Evolutionary conservation across 2,329 filamentous ascomycete species (phyloP).

Genomic region (Trichoderma asperellum): DNA sequence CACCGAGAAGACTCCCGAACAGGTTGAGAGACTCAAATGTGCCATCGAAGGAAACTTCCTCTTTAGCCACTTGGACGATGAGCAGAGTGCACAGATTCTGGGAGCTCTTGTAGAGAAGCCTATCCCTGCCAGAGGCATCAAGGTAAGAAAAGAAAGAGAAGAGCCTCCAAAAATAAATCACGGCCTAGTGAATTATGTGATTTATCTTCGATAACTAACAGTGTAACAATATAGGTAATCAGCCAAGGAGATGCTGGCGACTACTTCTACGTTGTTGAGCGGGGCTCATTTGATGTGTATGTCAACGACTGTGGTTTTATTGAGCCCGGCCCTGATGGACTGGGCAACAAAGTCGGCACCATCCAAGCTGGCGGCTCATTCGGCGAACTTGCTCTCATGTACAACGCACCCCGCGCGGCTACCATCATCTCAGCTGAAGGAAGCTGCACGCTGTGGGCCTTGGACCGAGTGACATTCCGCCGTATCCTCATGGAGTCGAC

Average conservation of each 20-base stretch:
- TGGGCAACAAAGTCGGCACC: constrained; percentile 79
- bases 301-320: constrained; percentile 79
- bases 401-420: constrained; percentile 93
- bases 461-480: constrained; percentile 95
- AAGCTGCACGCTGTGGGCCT: constrained; percentile 83
- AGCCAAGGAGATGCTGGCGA: constrained; percentile 94
- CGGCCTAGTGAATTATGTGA: background rate
- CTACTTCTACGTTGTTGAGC: constrained; percentile 97
- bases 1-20: constrained; percentile 81
- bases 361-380: constrained; percentile 92
- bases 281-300: constrained; percentile 86
- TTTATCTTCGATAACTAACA: constrained; percentile 34
- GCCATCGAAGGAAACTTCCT: constrained; percentile 91
- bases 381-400: constrained; percentile 96
- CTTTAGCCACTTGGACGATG: constrained; percentile 92
- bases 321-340: constrained; percentile 77
- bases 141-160: constrained; percentile 49
- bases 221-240: constrained; percentile 74
- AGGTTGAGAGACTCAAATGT: constrained; percentile 75
- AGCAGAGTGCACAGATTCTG: constrained; percentile 84
- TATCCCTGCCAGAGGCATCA: constrained; percentile 86
- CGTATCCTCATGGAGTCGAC: constrained; percentile 98
- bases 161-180: background rate
- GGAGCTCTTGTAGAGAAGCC: constrained; percentile 92
- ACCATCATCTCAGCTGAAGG: constrained; percentile 85